These are phyloP conservation scores for Trifolium dubium DNA, from an alignment of 306 rosid genomes.

Conservation along the genomic window DNA sequence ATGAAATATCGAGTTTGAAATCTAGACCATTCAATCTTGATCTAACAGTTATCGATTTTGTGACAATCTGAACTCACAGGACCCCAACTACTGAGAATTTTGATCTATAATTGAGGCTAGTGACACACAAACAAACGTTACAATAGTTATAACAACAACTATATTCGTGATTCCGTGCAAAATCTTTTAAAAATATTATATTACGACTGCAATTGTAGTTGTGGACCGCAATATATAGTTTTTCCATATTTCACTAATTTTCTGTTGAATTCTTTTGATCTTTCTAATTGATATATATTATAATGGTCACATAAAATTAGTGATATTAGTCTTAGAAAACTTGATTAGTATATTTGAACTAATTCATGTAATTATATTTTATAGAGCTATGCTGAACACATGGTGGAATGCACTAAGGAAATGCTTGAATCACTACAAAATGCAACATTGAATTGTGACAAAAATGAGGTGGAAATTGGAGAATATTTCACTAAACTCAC, in stretches of 20 bases:
- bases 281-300: not conserved
- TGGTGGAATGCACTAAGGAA: constrained; percentile 88
- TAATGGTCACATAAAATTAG: not conserved
- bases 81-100: not conserved
- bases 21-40: too few species aligned
- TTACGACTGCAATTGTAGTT: not conserved
- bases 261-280: not conserved
- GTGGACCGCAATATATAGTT: not conserved
- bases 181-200: too few species aligned
- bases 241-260: not conserved
- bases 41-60: not conserved
- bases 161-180: not conserved
- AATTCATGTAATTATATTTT: not conserved
- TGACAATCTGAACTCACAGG: too few species aligned
- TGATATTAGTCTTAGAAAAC: constrained; percentile 27
- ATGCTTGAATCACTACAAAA: constrained; percentile 61
- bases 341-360: not conserved
- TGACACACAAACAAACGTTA: not conserved
- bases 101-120: not conserved
- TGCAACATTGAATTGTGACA: constrained; percentile 43
- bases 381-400: constrained; percentile 76
- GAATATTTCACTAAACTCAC: constrained; percentile 69
- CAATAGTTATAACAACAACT: not conserved
- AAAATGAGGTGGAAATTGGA: constrained; percentile 74
- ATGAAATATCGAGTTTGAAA: too few species aligned